Evolutionary conservation across 2,329 filamentous ascomycete genomes (phyloP), one percentile per base, ranked within the genome.

Genomic region (Cladophialophora yegresii): DNA sequence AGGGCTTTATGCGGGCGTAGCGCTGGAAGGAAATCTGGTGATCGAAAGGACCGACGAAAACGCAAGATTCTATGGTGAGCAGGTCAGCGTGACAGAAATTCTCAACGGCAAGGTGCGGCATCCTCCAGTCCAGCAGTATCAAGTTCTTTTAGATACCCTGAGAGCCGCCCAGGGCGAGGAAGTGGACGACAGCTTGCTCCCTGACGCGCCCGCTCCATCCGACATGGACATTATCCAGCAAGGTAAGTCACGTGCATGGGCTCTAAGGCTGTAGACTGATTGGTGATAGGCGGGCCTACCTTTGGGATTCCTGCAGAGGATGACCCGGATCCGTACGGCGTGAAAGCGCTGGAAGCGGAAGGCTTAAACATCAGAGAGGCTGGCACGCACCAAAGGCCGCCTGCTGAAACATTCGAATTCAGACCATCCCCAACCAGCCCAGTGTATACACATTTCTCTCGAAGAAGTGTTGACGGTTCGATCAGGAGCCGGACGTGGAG

Each of bases 251-350:
- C 12, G 22, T 53, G 45, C 82, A 83, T 55, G 79, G 80, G 76
- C 63, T 70, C 75, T 26, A 72, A 26, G 12, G 57, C 28, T 33
- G 26, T 8, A 54, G 10, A 62, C 43, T 57, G 64, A 71, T 22
- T 36, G 16, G 6, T 20, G 36, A 62, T 28, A 65, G 78, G 77
- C 7, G 77, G 82, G 32, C 5, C 30, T 36, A 79, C 80, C 1
- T 96, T 97, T 77, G 93, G 93, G 1, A 81, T 96, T 16, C 92
- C 92, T 0, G 87, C 89, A 67, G 78, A 81, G 3, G 87, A 92
- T 61, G 93, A 98, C 71, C 92, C 93, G 0, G 93, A 98, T 75
- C 93, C 93, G 0, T 98, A 91, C 73, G 93, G 93, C 26, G 90
- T 97, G 28, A 84, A 93, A 68, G 93, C 93, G 7, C 79, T 98